Base-by-base conservation (phyloP, 768 basidiomycete species). In the Cyathus striatus region DNA sequence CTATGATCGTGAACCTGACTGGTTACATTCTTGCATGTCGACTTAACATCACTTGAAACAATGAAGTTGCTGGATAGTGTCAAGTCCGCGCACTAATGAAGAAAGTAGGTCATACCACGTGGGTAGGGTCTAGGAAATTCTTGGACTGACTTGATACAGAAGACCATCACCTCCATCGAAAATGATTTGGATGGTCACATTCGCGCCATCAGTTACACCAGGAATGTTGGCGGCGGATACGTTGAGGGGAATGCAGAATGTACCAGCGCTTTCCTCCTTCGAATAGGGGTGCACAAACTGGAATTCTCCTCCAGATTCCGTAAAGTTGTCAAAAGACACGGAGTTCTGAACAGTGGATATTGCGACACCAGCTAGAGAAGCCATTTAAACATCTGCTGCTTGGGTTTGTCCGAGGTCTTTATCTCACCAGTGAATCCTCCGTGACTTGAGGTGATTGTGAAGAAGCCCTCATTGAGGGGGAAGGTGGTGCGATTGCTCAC, bases 261-360 rank as follows among this genome's bases (percentile, higher is more conserved):
- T 46, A 12, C 53, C 88, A 34, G 75, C 72, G 32, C 72, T 69
- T 3, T 49, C 58, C 35, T 72, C 66, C 42, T 68, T 63, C 45
- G 77, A 72, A 57, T 72, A 79, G 0, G 67, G 68, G 23, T 69
- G 59, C 6, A 67, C 66, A 33, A 61, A 40, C 49, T 68, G 60
- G 40, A 56, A 46, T 12, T 50, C 40, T 18, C 64, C 63, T 23
- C 54, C 53, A n/a, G n/a, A n/a, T 23, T 51, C 57, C 34, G 70
- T 72, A 66, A 90, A 90, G 52, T 79, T 65, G 38, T 67, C 47
- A 52, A 87, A 88, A 30, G 65, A 74, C 9, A 72, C 76, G 3
- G 87, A 85, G 52, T 84, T 64, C 21, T 75, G 69, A 4, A 63
- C 55, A 9, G 80, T 79, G n/a, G 80, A 79, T 27, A 86, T 57